Conservation (phyloP, 1,284 basidiomycete species). For the Moniliella sp. region DNA sequence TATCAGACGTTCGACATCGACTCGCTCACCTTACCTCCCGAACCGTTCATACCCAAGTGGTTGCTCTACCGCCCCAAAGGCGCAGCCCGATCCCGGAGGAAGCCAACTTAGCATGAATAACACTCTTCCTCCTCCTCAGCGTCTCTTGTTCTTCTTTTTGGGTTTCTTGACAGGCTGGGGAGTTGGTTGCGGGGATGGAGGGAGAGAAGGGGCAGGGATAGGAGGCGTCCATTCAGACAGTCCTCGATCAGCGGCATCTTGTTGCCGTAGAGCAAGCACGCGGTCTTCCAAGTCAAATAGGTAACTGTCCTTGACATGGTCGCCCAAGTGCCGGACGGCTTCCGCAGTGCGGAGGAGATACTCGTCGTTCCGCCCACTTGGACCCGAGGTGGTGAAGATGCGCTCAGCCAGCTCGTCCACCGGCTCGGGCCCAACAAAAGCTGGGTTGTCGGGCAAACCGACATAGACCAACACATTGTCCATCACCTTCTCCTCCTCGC, state of each 20-base stretch:
- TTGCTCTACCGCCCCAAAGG: too few relatives aligned
- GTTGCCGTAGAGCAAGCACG: conserved; percentile 8
- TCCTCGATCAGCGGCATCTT: conserved; percentile 4
- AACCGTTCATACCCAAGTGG: too few relatives aligned
- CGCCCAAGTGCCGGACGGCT: conserved; percentile 49
- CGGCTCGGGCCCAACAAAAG: conserved; percentile 60
- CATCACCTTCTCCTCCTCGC: conserved; percentile 41
- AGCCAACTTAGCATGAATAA: too few relatives aligned
- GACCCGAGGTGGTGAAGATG: conserved; percentile 55
- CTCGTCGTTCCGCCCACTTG: conserved; percentile 62
- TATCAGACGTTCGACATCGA: conserved; percentile 24
- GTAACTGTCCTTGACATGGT: conserved; percentile 54
- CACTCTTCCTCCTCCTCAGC: too few relatives aligned
- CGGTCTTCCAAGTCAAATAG: conserved; percentile 50
- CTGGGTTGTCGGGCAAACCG: conserved; percentile 53
- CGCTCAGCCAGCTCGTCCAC: conserved; percentile 46
- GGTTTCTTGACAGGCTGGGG: too few relatives aligned
- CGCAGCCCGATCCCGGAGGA: too few relatives aligned
- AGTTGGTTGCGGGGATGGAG: too few relatives aligned
- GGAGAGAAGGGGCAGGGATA: too few relatives aligned
- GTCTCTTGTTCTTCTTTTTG: too few relatives aligned
- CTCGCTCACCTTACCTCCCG: conserved; percentile 18
- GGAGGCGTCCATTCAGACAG: too few relatives aligned
- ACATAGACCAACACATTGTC: conserved; percentile 52
- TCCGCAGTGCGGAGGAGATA: conserved; percentile 54